Evolutionary conservation across 257 asterid genomes (phyloP).

Genomic region (Petunia secreta): DNA sequence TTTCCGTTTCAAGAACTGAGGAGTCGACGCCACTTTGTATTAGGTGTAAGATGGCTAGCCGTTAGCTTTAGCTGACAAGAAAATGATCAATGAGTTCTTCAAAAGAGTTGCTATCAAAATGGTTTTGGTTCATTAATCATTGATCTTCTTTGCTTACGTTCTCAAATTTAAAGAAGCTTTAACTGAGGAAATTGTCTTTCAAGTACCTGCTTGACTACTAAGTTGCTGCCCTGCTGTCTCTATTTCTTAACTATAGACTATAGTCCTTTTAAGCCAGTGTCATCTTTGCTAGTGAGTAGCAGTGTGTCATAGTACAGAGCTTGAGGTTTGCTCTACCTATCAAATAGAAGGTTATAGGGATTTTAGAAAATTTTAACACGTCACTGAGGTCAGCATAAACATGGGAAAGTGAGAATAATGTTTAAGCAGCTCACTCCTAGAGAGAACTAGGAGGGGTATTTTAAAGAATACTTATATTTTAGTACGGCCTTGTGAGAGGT

Average conservation of each 20-base stretch:
- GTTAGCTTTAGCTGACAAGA: neutral
- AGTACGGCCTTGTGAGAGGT: neutral
- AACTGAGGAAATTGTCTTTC: neutral
- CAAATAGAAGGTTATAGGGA: slow-evolving; percentile 3
- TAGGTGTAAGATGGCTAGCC: neutral
- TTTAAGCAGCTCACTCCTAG: neutral
- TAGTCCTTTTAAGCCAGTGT: neutral
- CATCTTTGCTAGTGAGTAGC: neutral
- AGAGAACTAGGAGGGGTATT: neutral
- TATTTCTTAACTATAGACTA: neutral
- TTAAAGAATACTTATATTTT: neutral
- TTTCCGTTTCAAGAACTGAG: neutral
- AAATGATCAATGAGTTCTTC: neutral
- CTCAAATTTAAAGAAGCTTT: neutral
- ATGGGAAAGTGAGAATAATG: neutral
- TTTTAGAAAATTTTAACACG: neutral
- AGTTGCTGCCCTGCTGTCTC: neutral
- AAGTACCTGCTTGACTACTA: neutral
- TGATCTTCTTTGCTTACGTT: neutral
- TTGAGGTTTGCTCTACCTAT: neutral
- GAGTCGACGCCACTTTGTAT: neutral
- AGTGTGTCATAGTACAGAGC: neutral
- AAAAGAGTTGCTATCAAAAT: neutral
- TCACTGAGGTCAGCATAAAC: neutral
- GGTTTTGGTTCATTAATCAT: neutral